These are phyloP conservation scores for Brachypodium distachyon DNA, from an alignment of 202 grass and related monocot genomes.

Conservation along the genomic window DNA sequence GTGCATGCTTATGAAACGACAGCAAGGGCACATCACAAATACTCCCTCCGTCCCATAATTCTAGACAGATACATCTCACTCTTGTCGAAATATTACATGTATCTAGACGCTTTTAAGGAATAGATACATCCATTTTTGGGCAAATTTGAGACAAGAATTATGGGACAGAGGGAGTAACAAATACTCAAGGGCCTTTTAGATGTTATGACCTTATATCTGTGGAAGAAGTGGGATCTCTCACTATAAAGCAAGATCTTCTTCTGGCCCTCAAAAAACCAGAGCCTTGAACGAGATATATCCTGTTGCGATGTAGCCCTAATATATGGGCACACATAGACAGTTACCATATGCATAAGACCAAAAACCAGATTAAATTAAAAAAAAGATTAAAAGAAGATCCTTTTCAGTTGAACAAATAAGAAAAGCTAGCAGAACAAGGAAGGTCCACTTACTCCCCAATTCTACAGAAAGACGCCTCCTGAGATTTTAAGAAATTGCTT, in stretches of 20 bases:
- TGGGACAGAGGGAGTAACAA: too few species aligned
- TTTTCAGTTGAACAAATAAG: background rate
- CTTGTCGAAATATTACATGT: too few species aligned
- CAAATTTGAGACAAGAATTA: too few species aligned
- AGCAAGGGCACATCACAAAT: background rate
- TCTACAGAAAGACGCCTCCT: constrained; percentile 84
- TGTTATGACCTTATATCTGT: constrained; percentile 72
- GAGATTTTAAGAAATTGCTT: constrained; percentile 67
- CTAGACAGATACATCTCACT: too few species aligned
- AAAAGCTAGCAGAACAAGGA: background rate
- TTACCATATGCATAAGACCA: constrained; percentile 14
- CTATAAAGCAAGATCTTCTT: constrained; percentile 94
- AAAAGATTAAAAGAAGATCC: background rate
- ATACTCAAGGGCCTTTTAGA: background rate
- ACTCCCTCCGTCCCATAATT: too few species aligned
- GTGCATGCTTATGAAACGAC: background rate
- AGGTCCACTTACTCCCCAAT: constrained; percentile 76
- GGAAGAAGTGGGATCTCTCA: constrained; percentile 96
- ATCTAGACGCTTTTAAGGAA: too few species aligned
- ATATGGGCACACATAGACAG: background rate
- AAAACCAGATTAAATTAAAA: background rate
- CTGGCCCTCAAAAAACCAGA: constrained; percentile 94
- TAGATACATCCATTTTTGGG: too few species aligned
- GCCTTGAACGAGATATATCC: constrained; percentile 84
- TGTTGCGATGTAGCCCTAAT: constrained; percentile 66